A percentile compares a stretch with the other conserved stretches of the same genome.
phyloP scores from a whole-genome alignment of 305 asterid species.

The Fraxinus baroniana region DNA sequence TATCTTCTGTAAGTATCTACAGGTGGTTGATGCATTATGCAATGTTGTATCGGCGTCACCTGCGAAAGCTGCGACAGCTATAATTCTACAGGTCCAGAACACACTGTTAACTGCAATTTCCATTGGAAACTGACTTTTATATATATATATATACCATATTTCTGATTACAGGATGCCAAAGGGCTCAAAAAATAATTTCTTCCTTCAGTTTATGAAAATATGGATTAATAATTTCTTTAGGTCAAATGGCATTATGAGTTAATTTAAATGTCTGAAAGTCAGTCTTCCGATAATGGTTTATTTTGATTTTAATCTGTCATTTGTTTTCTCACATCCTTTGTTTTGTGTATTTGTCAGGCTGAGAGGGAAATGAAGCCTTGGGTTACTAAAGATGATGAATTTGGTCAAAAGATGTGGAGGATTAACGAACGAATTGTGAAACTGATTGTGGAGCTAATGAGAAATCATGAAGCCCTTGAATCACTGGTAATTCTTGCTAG shows the following conservation, averaged over 20 bases:
- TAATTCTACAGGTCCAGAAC: slow-evolving; percentile 87
- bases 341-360: slow-evolving; percentile 67
- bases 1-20: slow-evolving; percentile 21
- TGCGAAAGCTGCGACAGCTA: slow-evolving; percentile 93
- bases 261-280: neutral
- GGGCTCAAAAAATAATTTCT: neutral
- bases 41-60: slow-evolving; percentile 96
- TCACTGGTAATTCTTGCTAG: slow-evolving; percentile 79
- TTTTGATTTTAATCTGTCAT: slow-evolving; percentile 20
- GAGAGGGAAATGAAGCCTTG: slow-evolving; percentile 93
- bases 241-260: neutral
- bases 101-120: slow-evolving; percentile 1
- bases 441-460: slow-evolving; percentile 89
- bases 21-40: slow-evolving; percentile 98
- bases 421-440: slow-evolving; percentile 87
- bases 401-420: slow-evolving; percentile 90
- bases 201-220: neutral
- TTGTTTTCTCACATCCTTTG: slow-evolving; percentile 43
- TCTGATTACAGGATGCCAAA: neutral
- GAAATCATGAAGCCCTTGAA: slow-evolving; percentile 86
- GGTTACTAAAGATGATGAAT: slow-evolving; percentile 92
- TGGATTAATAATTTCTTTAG: neutral
- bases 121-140: neutral
- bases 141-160: neutral
- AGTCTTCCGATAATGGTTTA: neutral